A percentile compares a stretch with the other conserved stretches of the same genome.
Evolutionary conservation across 371 early-diverging fungal species (phyloP).

Genomic region (Rhizomucor miehei): DNA sequence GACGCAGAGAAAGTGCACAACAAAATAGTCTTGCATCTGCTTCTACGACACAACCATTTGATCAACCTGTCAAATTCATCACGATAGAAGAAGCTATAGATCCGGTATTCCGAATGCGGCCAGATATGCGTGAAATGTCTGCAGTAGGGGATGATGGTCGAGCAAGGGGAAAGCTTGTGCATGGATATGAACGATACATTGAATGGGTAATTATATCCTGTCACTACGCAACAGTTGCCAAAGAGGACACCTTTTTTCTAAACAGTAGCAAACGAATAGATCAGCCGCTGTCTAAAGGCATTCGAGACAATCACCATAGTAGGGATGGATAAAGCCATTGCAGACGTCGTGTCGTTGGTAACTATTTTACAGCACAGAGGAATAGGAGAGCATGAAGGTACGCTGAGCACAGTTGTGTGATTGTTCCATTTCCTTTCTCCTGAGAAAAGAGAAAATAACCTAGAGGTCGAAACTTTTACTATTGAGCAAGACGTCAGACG

Average conservation of each 20-base stretch:
- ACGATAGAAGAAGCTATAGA: slow-evolving; percentile 37
- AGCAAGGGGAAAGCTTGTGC: slow-evolving; percentile 17
- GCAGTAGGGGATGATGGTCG: slow-evolving; percentile 1
- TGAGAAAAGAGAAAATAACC: not conserved
- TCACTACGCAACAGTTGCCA: not conserved
- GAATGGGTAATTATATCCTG: slow-evolving; percentile 22
- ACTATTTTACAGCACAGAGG: slow-evolving; percentile 34
- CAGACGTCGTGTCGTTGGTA: slow-evolving; percentile 36
- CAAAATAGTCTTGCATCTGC: not conserved
- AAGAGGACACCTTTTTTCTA: not conserved
- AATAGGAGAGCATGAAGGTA: slow-evolving; percentile 42
- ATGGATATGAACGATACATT: slow-evolving; percentile 42
- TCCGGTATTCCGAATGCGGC: slow-evolving; percentile 20
- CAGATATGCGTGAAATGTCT: not conserved
- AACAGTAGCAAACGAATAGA: slow-evolving; percentile 13
- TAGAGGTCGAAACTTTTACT: slow-evolving; percentile 39
- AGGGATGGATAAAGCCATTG: slow-evolving; percentile 41
- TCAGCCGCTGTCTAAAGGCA: slow-evolving; percentile 23
- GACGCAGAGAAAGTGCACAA: not conserved
- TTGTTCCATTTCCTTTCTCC: not conserved
- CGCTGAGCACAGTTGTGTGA: not conserved
- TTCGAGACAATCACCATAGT: slow-evolving; percentile 36
- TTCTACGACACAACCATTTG: slow-evolving; percentile 4
- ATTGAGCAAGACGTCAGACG: slow-evolving; percentile 21
- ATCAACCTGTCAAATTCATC: slow-evolving; percentile 26